Conservation (phyloP, 148 eudicot genomes). For the Rhododendron williamsianum region DNA sequence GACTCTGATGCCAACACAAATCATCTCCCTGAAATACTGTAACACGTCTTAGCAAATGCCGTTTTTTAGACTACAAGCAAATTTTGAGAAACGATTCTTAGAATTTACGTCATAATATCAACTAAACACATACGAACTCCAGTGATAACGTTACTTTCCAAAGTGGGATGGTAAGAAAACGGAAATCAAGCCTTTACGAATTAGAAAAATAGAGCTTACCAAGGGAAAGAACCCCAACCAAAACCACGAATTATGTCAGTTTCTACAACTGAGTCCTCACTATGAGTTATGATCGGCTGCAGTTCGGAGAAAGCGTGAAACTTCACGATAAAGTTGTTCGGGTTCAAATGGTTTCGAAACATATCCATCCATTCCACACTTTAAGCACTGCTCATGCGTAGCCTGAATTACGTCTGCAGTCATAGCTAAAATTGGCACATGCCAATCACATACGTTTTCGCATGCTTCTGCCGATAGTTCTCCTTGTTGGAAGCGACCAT, state of each 20-base stretch:
- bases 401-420: slow-evolving; percentile 98
- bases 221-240: slow-evolving; percentile 14
- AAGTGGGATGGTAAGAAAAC: not conserved
- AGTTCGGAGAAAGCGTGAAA: slow-evolving; percentile 60
- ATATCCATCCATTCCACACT: slow-evolving; percentile 89
- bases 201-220: slow-evolving; percentile 20
- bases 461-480: slow-evolving; percentile 33
- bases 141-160: not conserved
- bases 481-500: slow-evolving; percentile 18
- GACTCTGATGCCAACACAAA: not conserved
- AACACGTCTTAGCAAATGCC: not conserved
- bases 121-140: not conserved
- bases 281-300: slow-evolving; percentile 31
- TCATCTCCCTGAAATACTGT: not conserved
- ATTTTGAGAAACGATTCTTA: too few relatives aligned
- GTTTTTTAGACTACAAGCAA: not conserved
- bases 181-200: not conserved
- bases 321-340: slow-evolving; percentile 81
- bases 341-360: slow-evolving; percentile 97
- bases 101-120: not conserved
- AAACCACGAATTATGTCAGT: not conserved
- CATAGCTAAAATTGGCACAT: slow-evolving; percentile 89
- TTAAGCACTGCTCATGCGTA: slow-evolving; percentile 73
- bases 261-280: slow-evolving; percentile 9
- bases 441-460: slow-evolving; percentile 50